These are phyloP conservation scores for Aspergillus eucalypticola DNA, from an alignment of 2,329 filamentous ascomycete genomes.

Conservation along the genomic window DNA sequence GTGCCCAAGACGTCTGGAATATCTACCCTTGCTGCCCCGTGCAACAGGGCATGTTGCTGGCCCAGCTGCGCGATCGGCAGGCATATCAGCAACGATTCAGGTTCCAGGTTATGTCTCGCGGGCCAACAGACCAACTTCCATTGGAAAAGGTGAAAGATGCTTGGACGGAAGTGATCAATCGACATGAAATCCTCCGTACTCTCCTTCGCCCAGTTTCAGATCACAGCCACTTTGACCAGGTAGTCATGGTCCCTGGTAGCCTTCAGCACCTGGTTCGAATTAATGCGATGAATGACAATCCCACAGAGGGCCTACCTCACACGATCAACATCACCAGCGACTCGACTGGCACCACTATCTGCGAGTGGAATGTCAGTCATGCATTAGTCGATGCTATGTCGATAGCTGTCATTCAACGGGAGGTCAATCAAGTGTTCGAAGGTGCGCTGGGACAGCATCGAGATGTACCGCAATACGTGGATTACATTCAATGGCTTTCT, in stretches of 20 bases:
- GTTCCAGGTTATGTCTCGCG: not conserved
- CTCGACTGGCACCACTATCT: not conserved
- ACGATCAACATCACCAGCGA: not conserved
- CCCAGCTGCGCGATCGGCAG: not conserved
- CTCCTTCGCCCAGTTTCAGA: not conserved
- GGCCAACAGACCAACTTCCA: not conserved
- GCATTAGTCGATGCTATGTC: conserved; percentile 17
- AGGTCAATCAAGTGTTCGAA: not conserved
- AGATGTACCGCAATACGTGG: not conserved
- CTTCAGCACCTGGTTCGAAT: not conserved
- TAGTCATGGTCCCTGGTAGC: not conserved
- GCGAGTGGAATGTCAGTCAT: conserved; percentile 16
- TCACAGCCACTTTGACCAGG: not conserved
- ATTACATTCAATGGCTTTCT: not conserved
- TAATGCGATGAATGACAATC: not conserved
- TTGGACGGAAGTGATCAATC: not conserved
- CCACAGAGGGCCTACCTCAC: not conserved
- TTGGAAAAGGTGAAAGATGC: not conserved
- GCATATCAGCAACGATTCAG: not conserved
- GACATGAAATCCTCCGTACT: not conserved
- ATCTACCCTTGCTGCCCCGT: not conserved
- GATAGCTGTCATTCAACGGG: not conserved
- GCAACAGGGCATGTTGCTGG: not conserved
- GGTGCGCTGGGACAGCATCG: not conserved
- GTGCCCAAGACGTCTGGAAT: not conserved